Evolutionary conservation across 345 rosid genomes (phyloP), one percentile per base, ranked within the genome.

Genomic region (Iberis pinnata): DNA sequence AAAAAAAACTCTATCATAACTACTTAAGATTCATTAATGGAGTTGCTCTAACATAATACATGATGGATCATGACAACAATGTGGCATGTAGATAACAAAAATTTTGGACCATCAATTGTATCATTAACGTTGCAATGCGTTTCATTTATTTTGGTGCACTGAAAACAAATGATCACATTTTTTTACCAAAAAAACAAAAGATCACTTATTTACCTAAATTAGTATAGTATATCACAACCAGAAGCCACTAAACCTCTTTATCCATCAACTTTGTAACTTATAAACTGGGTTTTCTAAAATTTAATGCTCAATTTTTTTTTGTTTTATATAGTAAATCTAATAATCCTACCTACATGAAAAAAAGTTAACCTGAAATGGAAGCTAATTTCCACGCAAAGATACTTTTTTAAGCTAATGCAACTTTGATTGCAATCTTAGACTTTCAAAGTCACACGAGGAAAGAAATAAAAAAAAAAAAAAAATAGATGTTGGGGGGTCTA

Each of bases 81-180:
- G 70, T 66, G 70, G 22, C 65, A 66, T 66, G 60, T 49, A 50
- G 37, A 52, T n/a, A n/a, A n/a, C n/a, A 15, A 44, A 58, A 66
- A 66, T 12, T 37, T 51, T 41, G 64, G 70, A 32, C 64, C 70
- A 65, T 53, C 53, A 25, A 49, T 20, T 6, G 18, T 57, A 14
- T 65, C 69, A 49, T 58, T 57, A 65, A 65, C 57, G 58, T 12
- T n/a, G 52, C 40, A 22, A 9, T 64, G 57, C 47, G 43, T 41
- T 52, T 43, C 37, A 52, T 60, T 16, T 15, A 37, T 33, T 47
- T 14, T 13, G 12, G 43, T 31, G 17, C 31, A 38, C 17, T 47
- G 24, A 48, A 38, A 49, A 38, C 27, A 47, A 59, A n/a, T n/a
- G n/a, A n/a, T n/a, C n/a, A n/a, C n/a, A n/a, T n/a, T n/a, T n/a